These are phyloP conservation scores for Aphanoascus verrucosus DNA, from an alignment of 2,329 filamentous ascomycete species.

Conservation along the genomic window DNA sequence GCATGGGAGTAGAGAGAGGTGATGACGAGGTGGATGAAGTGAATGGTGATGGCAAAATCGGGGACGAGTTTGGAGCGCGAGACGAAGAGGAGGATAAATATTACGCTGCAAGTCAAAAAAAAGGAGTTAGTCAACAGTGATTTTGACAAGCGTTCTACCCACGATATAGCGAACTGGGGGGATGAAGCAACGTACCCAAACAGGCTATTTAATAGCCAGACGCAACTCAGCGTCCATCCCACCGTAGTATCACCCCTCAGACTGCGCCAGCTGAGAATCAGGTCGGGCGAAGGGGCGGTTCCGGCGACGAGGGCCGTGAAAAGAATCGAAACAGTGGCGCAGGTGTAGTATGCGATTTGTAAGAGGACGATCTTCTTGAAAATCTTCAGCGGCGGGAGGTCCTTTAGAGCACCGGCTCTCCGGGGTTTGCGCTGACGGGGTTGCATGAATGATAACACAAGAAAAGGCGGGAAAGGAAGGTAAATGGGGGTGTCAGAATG, in stretches of 20 bases:
- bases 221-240: conserved; percentile 57
- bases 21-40: conserved; percentile 68
- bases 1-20: conserved; percentile 67
- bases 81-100: conserved; percentile 73
- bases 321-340: conserved; percentile 51
- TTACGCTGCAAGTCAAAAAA: conserved; percentile 48
- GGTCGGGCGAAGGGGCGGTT: conserved; percentile 45
- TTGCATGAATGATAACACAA: conserved; percentile 34
- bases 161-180: background rate
- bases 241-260: conserved; percentile 57
- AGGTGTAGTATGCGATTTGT: conserved; percentile 54
- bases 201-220: conserved; percentile 57
- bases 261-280: conserved; percentile 54
- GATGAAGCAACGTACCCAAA: conserved; percentile 46
- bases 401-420: conserved; percentile 54
- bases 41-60: conserved; percentile 85
- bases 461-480: conserved; percentile 1
- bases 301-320: conserved; percentile 59
- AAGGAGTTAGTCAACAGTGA: background rate
- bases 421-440: conserved; percentile 50
- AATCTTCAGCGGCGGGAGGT: conserved; percentile 57
- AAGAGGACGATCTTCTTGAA: conserved; percentile 55
- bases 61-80: conserved; percentile 86
- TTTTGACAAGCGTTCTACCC: background rate
- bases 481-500: background rate